Conservation (phyloP, 192 early-diverging fungal species). For the Lunasporangiospora selenospora region DNA sequence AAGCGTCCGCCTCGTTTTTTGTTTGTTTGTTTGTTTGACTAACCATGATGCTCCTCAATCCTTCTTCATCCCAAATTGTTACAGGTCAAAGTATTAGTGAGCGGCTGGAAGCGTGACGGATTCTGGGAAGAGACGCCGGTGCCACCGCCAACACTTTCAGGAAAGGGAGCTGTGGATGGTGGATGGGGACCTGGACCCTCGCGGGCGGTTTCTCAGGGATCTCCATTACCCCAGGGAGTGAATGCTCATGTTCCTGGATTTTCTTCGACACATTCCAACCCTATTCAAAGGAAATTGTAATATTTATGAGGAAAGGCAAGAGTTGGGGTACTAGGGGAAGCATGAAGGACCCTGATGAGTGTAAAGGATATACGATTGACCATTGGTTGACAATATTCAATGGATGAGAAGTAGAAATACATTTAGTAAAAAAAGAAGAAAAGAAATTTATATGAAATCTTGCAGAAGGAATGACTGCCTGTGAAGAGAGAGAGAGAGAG, state of each 20-base stretch:
- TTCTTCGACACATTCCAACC: conserved; percentile 30
- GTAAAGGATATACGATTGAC: not conserved
- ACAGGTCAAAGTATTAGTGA: conserved; percentile 58
- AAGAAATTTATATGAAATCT: no score
- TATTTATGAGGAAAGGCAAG: not conserved
- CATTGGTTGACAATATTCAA: not conserved
- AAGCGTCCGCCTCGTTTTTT: no score
- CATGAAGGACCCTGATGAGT: not conserved
- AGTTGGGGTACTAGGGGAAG: not conserved
- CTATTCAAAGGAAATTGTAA: conserved; percentile 6
- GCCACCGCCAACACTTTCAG: conserved; percentile 30
- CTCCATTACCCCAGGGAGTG: conserved; percentile 9
- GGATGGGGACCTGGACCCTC: conserved; percentile 15
- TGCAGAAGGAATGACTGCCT: no score
- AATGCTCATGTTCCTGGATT: conserved; percentile 32
- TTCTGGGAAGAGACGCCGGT: conserved; percentile 55
- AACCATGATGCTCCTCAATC: no score
- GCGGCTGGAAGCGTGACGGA: conserved; percentile 63
- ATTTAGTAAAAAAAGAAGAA: not conserved
- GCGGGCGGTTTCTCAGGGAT: no score
- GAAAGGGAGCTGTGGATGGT: no score
- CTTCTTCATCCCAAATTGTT: not conserved
- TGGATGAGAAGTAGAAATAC: not conserved
- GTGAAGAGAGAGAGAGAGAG: not conserved
- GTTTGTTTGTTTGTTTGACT: not conserved